Evolutionary conservation across 2,329 filamentous ascomycete genomes (phyloP), one percentile per base, ranked within the genome.

Genomic region (Sphaceloma murrayae): DNA sequence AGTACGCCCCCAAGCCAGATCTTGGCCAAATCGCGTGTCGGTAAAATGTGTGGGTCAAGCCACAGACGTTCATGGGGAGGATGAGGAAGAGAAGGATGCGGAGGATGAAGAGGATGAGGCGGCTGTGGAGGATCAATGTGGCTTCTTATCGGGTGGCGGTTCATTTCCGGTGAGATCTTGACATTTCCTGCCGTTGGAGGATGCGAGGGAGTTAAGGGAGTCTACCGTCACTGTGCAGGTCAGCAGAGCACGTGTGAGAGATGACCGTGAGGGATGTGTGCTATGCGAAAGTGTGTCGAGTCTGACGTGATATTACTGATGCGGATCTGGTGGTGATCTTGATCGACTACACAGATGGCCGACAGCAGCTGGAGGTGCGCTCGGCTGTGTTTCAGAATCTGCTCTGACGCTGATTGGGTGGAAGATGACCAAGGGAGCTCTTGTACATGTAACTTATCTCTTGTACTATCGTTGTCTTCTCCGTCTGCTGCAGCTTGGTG

Each of bases 381-480:
- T 29, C 22, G 30, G 36, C 11, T 19, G 36, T 40, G 36, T 40
- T 40, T 40, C 36, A 40, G 36, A 16, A 27, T 24, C n/a, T n/a
- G n/a, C n/a, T 29, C 5, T 10, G 24, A 22, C 7, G 16, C 9
- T 17, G 24, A 13, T n/a, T 40, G 36, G 29, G 27, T 40, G 36
- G 36, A 24, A 8, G n/a, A 33, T 18, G 21, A 40, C 4, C 22
- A 40, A 26, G 13, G 36, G 27, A 27, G 5, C 36, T 29, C 14
- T 27, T n/a, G 36, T 40, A 30, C 24, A n/a, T n/a, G n/a, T n/a
- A n/a, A n/a, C n/a, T n/a, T n/a, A n/a, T n/a, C n/a, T n/a, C n/a
- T n/a, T n/a, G n/a, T n/a, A n/a, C n/a, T n/a, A n/a, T n/a, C n/a
- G n/a, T n/a, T n/a, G n/a, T n/a, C n/a, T n/a, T n/a, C 24, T 29